Evolutionary conservation across 1,139 yeast species (phyloP), one percentile per base, ranked within the genome.

Genomic region (Nakaseomyces kungkrabaensis): DNA sequence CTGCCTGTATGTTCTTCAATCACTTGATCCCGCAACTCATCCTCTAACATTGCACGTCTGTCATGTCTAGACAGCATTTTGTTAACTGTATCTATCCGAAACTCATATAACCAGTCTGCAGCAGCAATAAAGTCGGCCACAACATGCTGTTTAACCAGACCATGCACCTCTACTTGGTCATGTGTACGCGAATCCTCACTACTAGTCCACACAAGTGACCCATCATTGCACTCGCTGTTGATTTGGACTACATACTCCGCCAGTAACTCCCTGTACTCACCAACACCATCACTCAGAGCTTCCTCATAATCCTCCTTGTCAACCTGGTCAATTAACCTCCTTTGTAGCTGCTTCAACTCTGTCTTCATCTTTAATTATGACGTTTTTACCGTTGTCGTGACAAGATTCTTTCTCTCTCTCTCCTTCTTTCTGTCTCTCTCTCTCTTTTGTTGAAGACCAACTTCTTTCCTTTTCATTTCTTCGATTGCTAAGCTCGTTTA

Each of bases 41-140:
- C 57, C 11, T 52, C 50, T 27, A 48, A 50, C 25, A 49, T 46
- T 3, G 52, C 24, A 17, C 51, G 46, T 4, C 47, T 47, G 1
- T 33, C 36, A 41, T 52, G 46, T 10, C 44, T 40, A 6, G 45
- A 38, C 37, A 52, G 43, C 11, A 52, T 37, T 6, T 42, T 33
- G 7, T 31, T 32, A 8, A 51, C 43, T 7, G 55, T 43, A 13
- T 44, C 38, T 7, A 5, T 36, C 36, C 53, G 55, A 44, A 49
- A 59, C 29, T 55, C 58, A 29, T 46, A 50, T 27, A 51, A 52
- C 65, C 65, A 60, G 43, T 55, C 57, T 27, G 56, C 50, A 5
- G 24, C 13, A 6, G 24, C 47, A 5, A 33, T 33, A 10, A 34
- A 32, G 9, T 43, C 38, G 8, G 34, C 33, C 22, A 41, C 34